Conservation (phyloP, 2,329 filamentous ascomycete species). For the Botrytis cinerea region DNA sequence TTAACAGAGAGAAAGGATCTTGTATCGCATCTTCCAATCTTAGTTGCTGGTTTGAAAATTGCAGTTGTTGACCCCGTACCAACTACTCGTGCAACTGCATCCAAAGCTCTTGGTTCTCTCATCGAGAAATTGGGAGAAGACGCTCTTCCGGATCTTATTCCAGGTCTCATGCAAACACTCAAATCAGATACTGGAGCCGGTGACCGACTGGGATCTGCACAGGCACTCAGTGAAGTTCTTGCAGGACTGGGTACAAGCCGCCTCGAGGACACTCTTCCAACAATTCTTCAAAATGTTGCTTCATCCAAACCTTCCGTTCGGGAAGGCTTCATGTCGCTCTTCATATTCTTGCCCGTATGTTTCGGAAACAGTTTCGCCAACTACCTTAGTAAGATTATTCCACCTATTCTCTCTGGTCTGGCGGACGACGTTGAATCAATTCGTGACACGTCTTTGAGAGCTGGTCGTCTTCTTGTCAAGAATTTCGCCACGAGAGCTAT, state of each 20-base stretch:
- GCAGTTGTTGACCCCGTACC: conserved; percentile 95
- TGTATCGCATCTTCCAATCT: conserved; percentile 82
- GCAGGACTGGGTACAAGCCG: conserved; percentile 90
- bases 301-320: conserved; percentile 87
- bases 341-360: conserved; percentile 98
- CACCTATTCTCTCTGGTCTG: conserved; percentile 88
- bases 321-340: conserved; percentile 99
- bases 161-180: conserved; percentile 94
- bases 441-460: conserved; percentile 91
- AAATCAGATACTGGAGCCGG: conserved; percentile 96
- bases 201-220: conserved; percentile 91
- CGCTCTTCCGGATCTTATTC: conserved; percentile 93
- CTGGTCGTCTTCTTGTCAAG: conserved; percentile 92
- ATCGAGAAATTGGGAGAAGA: conserved; percentile 98
- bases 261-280: conserved; percentile 92
- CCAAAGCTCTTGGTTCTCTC: conserved; percentile 92
- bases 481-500: conserved; percentile 96
- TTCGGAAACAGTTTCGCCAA: conserved; percentile 98
- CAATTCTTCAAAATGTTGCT: conserved; percentile 92
- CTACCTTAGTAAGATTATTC: conserved; percentile 93
- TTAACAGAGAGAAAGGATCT: conserved; percentile 96
- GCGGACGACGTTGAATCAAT: conserved; percentile 97
- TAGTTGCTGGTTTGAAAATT: conserved; percentile 85
- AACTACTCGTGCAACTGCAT: conserved; percentile 92
- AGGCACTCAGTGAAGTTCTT: conserved; percentile 93